Conservation (phyloP, 2,329 filamentous ascomycete species). For the Aspergillus transmontanensis region DNA sequence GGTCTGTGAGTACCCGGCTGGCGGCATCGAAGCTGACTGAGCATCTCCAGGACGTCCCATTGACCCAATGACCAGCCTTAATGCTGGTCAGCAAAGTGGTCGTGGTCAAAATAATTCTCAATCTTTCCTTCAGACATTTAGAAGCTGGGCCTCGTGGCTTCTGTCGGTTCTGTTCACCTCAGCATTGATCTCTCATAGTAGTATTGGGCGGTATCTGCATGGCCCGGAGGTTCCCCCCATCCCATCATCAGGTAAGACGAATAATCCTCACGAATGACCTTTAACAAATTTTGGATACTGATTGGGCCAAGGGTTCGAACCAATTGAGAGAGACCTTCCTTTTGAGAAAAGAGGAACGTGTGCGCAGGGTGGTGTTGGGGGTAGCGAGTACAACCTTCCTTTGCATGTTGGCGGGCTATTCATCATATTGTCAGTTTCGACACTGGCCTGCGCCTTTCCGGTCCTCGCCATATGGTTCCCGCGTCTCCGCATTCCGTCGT, state of each 20-base stretch:
- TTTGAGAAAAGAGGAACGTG: constrained; percentile 28
- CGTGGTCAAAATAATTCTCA: constrained; percentile 1
- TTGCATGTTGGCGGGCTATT: constrained; percentile 67
- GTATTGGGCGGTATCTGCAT: constrained; percentile 14
- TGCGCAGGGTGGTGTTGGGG: constrained; percentile 25
- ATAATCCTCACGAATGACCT: no score
- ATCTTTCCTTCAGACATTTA: constrained; percentile 17
- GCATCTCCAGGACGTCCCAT: constrained; percentile 24
- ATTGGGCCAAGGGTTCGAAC: not conserved
- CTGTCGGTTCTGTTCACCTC: constrained; percentile 29
- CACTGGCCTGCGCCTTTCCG: constrained; percentile 66
- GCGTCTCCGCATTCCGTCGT: constrained; percentile 58
- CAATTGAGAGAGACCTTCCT: not conserved
- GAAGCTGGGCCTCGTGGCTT: constrained; percentile 29
- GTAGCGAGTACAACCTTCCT: constrained; percentile 60
- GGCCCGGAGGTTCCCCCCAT: not conserved
- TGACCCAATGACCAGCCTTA: constrained; percentile 9
- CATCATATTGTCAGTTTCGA: constrained; percentile 59
- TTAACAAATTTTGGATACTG: not conserved
- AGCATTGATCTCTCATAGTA: constrained; percentile 25
- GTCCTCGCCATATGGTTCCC: constrained; percentile 63
- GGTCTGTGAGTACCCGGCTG: not conserved
- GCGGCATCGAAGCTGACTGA: not conserved
- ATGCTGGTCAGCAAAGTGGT: constrained; percentile 5
- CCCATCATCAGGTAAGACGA: not conserved